Evolutionary conservation across 148 eudicot species (phyloP), one percentile per base, ranked within the genome.

Genomic region (Tetragonia tetragonoides): DNA sequence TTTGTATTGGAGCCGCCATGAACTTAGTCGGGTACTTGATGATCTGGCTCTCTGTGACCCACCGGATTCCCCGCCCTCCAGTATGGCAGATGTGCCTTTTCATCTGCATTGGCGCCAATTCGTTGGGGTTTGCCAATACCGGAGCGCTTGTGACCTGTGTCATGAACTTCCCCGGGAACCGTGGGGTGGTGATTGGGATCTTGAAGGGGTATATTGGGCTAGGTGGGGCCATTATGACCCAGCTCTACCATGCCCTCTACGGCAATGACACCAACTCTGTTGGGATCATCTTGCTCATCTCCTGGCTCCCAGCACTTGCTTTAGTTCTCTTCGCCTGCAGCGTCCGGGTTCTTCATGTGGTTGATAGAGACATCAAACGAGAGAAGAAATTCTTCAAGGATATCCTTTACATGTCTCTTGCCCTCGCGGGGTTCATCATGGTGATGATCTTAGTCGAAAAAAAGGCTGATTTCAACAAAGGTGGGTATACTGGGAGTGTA

Each of bases 171-270:
- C 81, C 84, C 38, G 78, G 74, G 60, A 82, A 82, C 68, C 81
- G 78, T 34, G 81, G 81, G 67, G 84, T 82, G 38, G 84, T 82
- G 5, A 82, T 82, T 61, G 81, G 84, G 71, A 75, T 78, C 44
- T 73, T 82, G 72, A 82, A 82, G 71, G 80, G 81, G 40, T 82
- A 82, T 49, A 75, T 78, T 68, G 84, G 84, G 39, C 68, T 82
- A 47, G 81, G 81, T 40, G 81, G 81, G 56, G 85, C 85, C 49
- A 53, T 82, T 49, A 82, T 82, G 81, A 80, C 85, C 72, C 85
- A 82, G 70, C 69, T 82, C 0, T 82, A 78, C 76, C 81, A 82
- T 78, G 78, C 81, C 42, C 46, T 82, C 10, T 82, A 82, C 56
- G 85, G 81, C 2, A 72, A 47, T 62, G 71, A 78, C 8, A 53